phyloP scores from a whole-genome alignment of 495 filamentous ascomycete genomes.

The Tuber umbilicatum region DNA sequence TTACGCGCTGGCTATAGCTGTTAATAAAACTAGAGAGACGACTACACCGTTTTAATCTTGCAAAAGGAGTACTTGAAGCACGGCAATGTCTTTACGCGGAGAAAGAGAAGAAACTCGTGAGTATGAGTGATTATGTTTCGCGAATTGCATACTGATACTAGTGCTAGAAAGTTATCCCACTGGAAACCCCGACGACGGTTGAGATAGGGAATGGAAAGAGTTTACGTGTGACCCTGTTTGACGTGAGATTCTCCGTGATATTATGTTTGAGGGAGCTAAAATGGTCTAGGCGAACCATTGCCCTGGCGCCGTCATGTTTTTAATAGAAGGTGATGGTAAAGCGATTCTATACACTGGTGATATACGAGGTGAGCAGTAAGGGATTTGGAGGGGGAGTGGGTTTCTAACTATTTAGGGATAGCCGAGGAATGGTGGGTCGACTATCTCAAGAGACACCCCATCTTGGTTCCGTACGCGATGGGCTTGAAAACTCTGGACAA shows the following conservation, averaged over 20 bases:
- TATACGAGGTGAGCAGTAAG: slow-evolving; percentile 57
- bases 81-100: slow-evolving; percentile 30
- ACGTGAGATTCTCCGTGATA: slow-evolving; percentile 47
- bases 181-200: slow-evolving; percentile 72
- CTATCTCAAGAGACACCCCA: slow-evolving; percentile 60
- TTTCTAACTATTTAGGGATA: slow-evolving; percentile 29
- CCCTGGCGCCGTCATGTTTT: slow-evolving; percentile 86
- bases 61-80: slow-evolving; percentile 41
- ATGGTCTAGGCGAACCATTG: slow-evolving; percentile 67
- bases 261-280: neutral
- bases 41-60: slow-evolving; percentile 44
- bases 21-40: slow-evolving; percentile 54
- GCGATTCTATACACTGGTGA: slow-evolving; percentile 90
- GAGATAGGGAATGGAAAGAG: slow-evolving; percentile 61
- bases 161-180: slow-evolving; percentile 65
- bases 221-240: slow-evolving; percentile 75
- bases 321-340: slow-evolving; percentile 70
- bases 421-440: slow-evolving; percentile 65
- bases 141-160: neutral
- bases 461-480: slow-evolving; percentile 66
- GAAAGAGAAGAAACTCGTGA: slow-evolving; percentile 35
- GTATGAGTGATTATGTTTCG: neutral
- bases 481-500: slow-evolving; percentile 62
- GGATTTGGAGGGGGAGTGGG: neutral
- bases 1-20: slow-evolving; percentile 64